These are phyloP conservation scores for Glebionis coronaria DNA, from an alignment of 129 eudicot genomes.

Conservation along the genomic window DNA sequence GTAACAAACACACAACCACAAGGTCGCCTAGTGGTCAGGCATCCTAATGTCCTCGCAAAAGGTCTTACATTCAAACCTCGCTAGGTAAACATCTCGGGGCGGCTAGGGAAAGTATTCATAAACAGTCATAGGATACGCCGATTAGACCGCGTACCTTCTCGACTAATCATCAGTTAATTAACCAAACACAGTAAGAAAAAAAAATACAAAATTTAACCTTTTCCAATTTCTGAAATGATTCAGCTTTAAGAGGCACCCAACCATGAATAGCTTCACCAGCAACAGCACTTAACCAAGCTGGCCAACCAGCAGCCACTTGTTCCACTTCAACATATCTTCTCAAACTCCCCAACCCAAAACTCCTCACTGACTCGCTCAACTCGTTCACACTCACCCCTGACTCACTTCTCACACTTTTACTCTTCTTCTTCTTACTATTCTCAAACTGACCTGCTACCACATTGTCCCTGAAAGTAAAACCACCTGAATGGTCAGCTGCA, in stretches of 20 bases:
- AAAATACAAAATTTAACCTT: constrained; percentile 36
- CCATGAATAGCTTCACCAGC: constrained; percentile 91
- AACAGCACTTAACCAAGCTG: constrained; percentile 89
- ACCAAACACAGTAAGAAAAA: too few species aligned
- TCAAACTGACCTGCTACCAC: constrained; percentile 46
- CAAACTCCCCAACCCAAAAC: constrained; percentile 83
- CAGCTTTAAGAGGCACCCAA: constrained; percentile 79
- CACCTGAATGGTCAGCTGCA: constrained; percentile 70
- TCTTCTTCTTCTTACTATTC: constrained; percentile 43
- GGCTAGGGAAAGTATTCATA: too few species aligned
- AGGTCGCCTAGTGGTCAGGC: too few species aligned
- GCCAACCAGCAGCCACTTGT: constrained; percentile 96
- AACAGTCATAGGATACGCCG: too few species aligned
- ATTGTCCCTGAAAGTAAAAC: constrained; percentile 53
- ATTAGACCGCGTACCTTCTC: too few species aligned
- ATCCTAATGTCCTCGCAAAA: too few species aligned
- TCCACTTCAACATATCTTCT: constrained; percentile 62
- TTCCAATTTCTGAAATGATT: constrained; percentile 76
- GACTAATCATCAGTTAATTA: too few species aligned
- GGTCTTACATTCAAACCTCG: too few species aligned
- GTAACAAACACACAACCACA: constrained; percentile 7
- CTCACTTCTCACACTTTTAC: constrained; percentile 51
- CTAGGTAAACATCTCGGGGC: too few species aligned
- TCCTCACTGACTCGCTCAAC: constrained; percentile 72
- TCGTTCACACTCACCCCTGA: constrained; percentile 61